phyloP scores from a whole-genome alignment of 106 monocot species.

The Phalaenopsis aphrodite region DNA sequence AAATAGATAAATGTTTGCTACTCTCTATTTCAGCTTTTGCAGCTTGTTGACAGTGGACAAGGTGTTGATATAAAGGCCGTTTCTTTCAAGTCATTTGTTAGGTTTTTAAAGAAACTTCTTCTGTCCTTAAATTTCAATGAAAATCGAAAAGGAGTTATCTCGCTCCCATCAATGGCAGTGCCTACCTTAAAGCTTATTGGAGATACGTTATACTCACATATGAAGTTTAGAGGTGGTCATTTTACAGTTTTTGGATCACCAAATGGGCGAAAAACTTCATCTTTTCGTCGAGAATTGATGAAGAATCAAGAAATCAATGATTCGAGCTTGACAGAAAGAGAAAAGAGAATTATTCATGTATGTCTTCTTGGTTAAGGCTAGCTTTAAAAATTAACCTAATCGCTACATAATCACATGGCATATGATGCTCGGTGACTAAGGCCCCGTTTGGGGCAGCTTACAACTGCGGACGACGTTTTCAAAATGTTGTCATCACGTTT shows the following conservation, averaged over 20 bases:
- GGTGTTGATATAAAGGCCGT: constrained; percentile 76
- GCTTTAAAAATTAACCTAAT: too few relatives aligned
- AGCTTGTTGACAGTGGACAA: constrained; percentile 88
- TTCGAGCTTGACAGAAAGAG: constrained; percentile 11
- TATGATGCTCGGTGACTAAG: too few relatives aligned
- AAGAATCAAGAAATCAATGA: constrained; percentile 14
- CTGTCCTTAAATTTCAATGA: constrained; percentile 45
- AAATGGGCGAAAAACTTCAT: constrained; percentile 11
- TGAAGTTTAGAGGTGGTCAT: constrained; percentile 16
- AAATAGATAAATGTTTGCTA: too few relatives aligned
- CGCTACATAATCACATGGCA: too few relatives aligned
- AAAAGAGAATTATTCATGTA: neutral
- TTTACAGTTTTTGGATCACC: constrained; percentile 1
- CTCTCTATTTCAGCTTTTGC: constrained; percentile 33
- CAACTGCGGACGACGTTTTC: too few relatives aligned
- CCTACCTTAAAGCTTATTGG: constrained; percentile 52
- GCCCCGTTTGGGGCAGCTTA: too few relatives aligned
- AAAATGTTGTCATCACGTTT: too few relatives aligned
- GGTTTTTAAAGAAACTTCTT: constrained; percentile 65
- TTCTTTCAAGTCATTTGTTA: constrained; percentile 48
- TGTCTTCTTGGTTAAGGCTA: too few relatives aligned
- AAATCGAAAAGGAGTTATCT: constrained; percentile 46
- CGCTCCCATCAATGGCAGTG: constrained; percentile 33
- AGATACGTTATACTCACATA: constrained; percentile 18
- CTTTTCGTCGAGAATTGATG: constrained; percentile 8